phyloP scores from a whole-genome alignment of 2,329 filamentous ascomycete genomes.

The Cercospora nicotianae region DNA sequence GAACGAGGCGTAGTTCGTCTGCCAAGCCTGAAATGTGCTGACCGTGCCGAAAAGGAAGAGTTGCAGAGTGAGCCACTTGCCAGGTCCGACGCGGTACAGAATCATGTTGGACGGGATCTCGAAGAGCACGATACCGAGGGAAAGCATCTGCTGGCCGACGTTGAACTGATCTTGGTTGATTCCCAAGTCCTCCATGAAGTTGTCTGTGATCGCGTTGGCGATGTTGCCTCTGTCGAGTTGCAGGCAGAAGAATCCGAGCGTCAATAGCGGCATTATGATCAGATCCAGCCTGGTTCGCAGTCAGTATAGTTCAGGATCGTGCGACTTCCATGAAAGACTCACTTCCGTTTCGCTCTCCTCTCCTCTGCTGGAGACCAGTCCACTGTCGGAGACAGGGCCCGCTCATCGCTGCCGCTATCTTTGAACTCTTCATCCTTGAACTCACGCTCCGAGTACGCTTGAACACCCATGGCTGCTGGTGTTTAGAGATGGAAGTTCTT shows the following conservation, averaged over 20 bases:
- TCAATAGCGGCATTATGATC: conserved; percentile 38
- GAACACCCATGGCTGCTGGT: not conserved
- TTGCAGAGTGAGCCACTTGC: conserved; percentile 43
- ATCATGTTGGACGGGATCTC: conserved; percentile 39
- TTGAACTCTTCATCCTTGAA: not conserved
- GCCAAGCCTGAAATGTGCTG: conserved; percentile 46
- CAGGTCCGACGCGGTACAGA: conserved; percentile 41
- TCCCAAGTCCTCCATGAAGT: conserved; percentile 36
- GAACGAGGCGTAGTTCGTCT: conserved; percentile 42
- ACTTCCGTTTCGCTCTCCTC: conserved; percentile 36
- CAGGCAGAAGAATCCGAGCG: conserved; percentile 39
- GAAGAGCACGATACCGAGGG: conserved; percentile 38
- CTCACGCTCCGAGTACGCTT: not conserved
- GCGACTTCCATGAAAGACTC: not conserved
- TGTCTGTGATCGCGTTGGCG: conserved; percentile 38
- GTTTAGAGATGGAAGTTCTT: not conserved
- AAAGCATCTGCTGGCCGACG: conserved; percentile 39
- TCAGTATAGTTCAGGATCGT: not conserved
- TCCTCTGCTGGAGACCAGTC: conserved; percentile 34
- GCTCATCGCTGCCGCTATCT: conserved; percentile 7
- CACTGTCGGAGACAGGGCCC: not conserved
- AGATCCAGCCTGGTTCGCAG: conserved; percentile 30
- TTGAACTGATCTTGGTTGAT: conserved; percentile 39
- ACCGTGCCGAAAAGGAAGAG: conserved; percentile 43
- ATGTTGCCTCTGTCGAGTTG: conserved; percentile 38